A percentile compares a stretch with the other conserved stretches of the same genome.
These are phyloP conservation scores for Mycena rebaudengoi DNA, from an alignment of 768 basidiomycete species.

Conservation along the genomic window DNA sequence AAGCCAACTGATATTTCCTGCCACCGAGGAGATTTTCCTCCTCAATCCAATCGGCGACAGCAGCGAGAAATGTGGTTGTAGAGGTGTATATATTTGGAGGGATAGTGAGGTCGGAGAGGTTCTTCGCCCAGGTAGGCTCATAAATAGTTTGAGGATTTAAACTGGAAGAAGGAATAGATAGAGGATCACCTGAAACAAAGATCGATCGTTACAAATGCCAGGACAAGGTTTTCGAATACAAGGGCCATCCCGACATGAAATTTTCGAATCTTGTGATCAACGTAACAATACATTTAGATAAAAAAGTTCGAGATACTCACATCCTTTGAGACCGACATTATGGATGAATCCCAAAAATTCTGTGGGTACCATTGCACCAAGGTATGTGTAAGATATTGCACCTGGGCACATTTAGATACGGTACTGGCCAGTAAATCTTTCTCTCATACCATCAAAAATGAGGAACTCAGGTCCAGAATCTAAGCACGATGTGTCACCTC, in stretches of 20 bases:
- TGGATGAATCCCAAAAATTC: background rate
- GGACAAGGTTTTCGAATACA: slow-evolving; percentile 24
- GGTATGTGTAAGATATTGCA: background rate
- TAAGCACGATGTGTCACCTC: background rate
- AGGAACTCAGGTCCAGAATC: background rate
- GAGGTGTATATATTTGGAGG: slow-evolving; percentile 10
- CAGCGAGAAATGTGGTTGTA: slow-evolving; percentile 8
- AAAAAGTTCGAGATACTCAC: background rate
- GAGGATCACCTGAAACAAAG: slow-evolving; percentile 27
- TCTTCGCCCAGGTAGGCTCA: slow-evolving; percentile 15
- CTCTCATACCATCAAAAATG: background rate
- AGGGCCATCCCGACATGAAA: slow-evolving; percentile 27
- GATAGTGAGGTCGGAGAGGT: background rate
- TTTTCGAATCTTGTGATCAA: slow-evolving; percentile 5
- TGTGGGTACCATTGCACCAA: background rate
- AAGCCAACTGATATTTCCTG: slow-evolving; percentile 4
- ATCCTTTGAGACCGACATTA: background rate
- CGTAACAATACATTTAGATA: background rate
- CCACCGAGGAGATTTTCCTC: background rate
- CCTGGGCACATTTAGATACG: background rate
- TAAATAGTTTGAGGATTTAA: background rate
- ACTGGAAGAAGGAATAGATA: background rate
- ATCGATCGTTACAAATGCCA: slow-evolving; percentile 28
- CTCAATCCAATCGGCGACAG: slow-evolving; percentile 26
- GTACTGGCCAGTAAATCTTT: background rate